These are phyloP conservation scores for Phyllosticta ampelicida DNA, from an alignment of 2,329 filamentous ascomycete species.

Conservation along the genomic window DNA sequence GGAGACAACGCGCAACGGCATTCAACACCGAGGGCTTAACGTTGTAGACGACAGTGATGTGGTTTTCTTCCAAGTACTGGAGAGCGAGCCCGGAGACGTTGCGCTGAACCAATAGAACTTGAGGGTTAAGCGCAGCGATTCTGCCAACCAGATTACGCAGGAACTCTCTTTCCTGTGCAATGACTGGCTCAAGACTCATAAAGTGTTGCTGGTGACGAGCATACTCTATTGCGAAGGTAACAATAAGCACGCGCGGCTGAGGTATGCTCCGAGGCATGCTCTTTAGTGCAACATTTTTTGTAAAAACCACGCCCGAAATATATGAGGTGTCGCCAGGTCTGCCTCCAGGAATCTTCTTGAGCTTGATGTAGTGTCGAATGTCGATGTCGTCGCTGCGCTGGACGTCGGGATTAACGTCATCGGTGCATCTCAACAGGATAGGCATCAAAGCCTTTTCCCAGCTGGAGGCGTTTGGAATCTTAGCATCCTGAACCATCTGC, in stretches of 20 bases:
- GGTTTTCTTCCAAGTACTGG: constrained; percentile 75
- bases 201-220: constrained; percentile 88
- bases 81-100: constrained; percentile 86
- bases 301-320: constrained; percentile 92
- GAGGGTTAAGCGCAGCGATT: constrained; percentile 75
- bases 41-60: constrained; percentile 90
- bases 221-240: constrained; percentile 94
- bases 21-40: constrained; percentile 94
- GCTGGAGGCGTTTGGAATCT: constrained; percentile 58
- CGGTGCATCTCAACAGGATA: constrained; percentile 79
- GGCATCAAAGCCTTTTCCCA: constrained; percentile 91
- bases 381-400: constrained; percentile 90
- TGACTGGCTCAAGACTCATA: constrained; percentile 95
- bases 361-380: constrained; percentile 90
- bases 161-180: constrained; percentile 92
- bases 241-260: constrained; percentile 78
- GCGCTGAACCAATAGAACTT: constrained; percentile 82
- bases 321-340: constrained; percentile 89
- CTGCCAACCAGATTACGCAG: constrained; percentile 82
- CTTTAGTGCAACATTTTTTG: constrained; percentile 91
- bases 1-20: constrained; percentile 83
- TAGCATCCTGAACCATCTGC: constrained; percentile 69
- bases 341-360: constrained; percentile 92
- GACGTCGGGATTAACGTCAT: constrained; percentile 90
- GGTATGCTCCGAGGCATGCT: constrained; percentile 84